phyloP scores from a whole-genome alignment of 352 stramenopile species.

The Globisporangium viniferum region DNA sequence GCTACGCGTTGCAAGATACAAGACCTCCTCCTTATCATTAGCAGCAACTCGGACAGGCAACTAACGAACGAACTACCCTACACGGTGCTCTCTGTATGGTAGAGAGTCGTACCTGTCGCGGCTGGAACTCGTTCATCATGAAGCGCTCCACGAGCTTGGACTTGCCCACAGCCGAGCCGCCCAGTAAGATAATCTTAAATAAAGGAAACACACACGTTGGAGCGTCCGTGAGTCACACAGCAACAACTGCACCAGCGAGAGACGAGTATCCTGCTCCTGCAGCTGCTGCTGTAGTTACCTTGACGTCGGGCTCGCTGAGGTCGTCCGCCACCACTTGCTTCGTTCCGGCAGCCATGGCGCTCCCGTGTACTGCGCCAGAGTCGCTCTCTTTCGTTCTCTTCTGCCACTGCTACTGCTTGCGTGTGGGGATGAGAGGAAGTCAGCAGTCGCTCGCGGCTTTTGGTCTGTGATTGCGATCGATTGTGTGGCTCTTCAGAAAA shows the following conservation, averaged over 20 bases:
- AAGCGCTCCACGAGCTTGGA: constrained; percentile 95
- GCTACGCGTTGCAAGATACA: constrained; percentile 22
- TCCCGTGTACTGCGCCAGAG: background rate
- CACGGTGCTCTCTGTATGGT: background rate
- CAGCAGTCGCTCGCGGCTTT: background rate
- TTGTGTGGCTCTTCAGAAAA: background rate
- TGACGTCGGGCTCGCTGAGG: constrained; percentile 60
- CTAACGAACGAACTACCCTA: no score
- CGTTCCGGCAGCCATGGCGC: constrained; percentile 18
- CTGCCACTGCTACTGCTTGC: background rate
- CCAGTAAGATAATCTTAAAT: constrained; percentile 93
- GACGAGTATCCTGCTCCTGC: background rate
- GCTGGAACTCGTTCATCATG: constrained; percentile 96
- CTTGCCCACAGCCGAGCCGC: constrained; percentile 94
- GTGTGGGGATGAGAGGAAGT: background rate
- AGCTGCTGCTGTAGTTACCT: constrained; percentile 23
- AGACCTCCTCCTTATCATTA: background rate
- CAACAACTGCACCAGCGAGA: background rate
- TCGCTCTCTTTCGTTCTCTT: background rate
- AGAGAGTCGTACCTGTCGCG: constrained; percentile 55
- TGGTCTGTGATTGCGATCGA: background rate
- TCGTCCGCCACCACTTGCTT: constrained; percentile 39
- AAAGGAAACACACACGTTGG: no score
- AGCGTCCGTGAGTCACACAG: background rate
- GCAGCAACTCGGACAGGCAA: background rate